Evolutionary conservation across 208 protist genomes (phyloP).

Genomic region (Strigomonas culicis): DNA sequence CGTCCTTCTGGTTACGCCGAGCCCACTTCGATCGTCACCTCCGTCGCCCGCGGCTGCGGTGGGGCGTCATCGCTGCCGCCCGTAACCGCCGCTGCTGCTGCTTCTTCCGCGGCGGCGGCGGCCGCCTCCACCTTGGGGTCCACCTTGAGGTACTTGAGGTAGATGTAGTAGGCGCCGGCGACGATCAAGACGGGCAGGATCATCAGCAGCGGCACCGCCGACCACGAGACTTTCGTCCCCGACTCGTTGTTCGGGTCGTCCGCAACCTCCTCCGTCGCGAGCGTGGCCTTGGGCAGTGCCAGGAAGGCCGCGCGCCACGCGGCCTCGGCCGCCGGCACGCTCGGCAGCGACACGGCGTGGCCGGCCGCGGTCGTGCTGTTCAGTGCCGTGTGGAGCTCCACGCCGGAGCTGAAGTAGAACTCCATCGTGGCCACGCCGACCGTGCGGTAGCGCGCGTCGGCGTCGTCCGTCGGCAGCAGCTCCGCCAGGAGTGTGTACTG

Average conservation of each 20-base stretch:
- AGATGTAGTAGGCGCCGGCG: conserved; percentile 36
- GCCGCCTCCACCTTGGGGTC: background rate
- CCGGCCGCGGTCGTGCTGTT: conserved; percentile 2
- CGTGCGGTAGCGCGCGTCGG: conserved; percentile 11
- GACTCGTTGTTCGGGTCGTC: conserved; percentile 38
- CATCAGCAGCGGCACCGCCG: conserved; percentile 40
- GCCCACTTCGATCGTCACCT: background rate
- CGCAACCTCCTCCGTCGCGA: conserved; percentile 20
- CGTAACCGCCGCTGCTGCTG: conserved; percentile 5
- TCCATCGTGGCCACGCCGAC: conserved; percentile 26
- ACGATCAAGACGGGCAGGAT: conserved; percentile 31
- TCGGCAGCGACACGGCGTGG: conserved; percentile 11
- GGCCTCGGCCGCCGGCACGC: conserved; percentile 22
- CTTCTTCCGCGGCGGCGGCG: background rate
- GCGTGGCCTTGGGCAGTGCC: conserved; percentile 33
- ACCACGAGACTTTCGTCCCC: conserved; percentile 39
- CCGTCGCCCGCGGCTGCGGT: background rate
- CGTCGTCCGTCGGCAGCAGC: conserved; percentile 14
- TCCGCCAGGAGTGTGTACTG: conserved; percentile 28
- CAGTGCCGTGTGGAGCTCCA: conserved; percentile 31
- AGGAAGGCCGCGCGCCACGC: conserved; percentile 40
- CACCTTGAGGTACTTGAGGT: conserved; percentile 37
- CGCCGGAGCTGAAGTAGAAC: conserved; percentile 53
- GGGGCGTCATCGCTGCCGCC: background rate
- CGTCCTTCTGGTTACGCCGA: background rate